Evolutionary conservation across 2,329 filamentous ascomycete species (phyloP), one percentile per base, ranked within the genome.

Genomic region (Penicillium nordicum): DNA sequence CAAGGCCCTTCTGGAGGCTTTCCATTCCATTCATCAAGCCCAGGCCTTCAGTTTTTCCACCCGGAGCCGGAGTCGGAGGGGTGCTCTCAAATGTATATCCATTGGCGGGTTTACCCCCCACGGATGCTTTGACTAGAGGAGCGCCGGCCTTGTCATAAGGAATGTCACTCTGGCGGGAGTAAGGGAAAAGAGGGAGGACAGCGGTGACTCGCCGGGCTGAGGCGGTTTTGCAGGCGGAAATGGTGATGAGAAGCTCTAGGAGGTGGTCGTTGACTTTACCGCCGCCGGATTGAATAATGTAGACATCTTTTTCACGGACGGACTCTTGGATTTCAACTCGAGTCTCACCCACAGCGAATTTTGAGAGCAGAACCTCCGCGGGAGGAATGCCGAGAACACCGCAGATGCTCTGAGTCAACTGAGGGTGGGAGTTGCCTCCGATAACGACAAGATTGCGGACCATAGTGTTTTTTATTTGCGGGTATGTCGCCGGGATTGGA

Each of bases 251-350:
- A 48, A 97, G 86, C 72, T 99, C 94, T 79, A 99, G 89, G 63
- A 99, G 85, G 77, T 96, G 87, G 77, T 99, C 94, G 73, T 99
- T 99, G 77, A 97, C 90, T 68, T 89, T 89, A 62, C 91, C 92
- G 66, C 90, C 90, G 66, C 91, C 92, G 41, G 91, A 94, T 77
- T 97, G 93, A 69, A 99, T 91, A 72, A 97, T 97, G 79, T 95
- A 99, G 73, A 97, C 94, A 85, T 99, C 94, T 76, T 99, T 99
- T 67, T 90, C 94, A 67, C 94, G 89, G 50, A 99, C 94, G 14
- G 92, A 96, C 76, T 99, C 94, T 74, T 92, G 84, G 70, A 99
- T 96, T 76, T 97, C 94, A 61, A 96, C 93, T 53, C 93, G 87
- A 65, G 90, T 96, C 79, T 97, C 94, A 65, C 94, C 94, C 50